Conservation (phyloP, 139 green algal genomes). For the Micractinium conductrix region DNA sequence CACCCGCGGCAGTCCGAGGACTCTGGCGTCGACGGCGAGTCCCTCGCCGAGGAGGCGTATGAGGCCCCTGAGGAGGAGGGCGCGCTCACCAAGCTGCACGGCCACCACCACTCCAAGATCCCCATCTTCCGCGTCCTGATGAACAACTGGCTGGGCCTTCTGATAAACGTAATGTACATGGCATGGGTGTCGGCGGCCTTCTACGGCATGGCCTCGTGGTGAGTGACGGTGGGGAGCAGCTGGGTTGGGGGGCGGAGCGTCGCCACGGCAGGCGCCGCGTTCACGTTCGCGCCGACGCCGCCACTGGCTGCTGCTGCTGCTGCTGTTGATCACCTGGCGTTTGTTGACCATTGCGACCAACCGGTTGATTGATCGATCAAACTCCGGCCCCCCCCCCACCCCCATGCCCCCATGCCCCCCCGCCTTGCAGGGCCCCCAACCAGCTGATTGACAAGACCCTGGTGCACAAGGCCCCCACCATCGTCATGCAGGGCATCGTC, state of each 20-base stretch:
- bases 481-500: conserved; percentile 11
- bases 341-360: too few relatives aligned
- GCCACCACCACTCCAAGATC: neutral
- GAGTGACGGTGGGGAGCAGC: too few relatives aligned
- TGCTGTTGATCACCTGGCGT: too few relatives aligned
- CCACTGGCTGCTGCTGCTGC: too few relatives aligned
- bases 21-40: neutral
- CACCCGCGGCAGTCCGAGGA: too few relatives aligned
- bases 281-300: too few relatives aligned
- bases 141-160: conserved; percentile 18
- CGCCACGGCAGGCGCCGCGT: too few relatives aligned
- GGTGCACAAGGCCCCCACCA: neutral
- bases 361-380: too few relatives aligned
- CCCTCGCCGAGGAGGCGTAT: neutral
- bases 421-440: too few relatives aligned
- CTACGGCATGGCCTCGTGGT: conserved; percentile 12
- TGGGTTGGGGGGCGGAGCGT: too few relatives aligned
- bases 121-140: conserved; percentile 16
- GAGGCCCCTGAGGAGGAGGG: neutral
- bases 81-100: neutral
- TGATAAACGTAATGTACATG: conserved; percentile 1
- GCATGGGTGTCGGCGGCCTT: conserved; percentile 24
- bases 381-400: too few relatives aligned
- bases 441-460: neutral
- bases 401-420: too few relatives aligned